Base-by-base conservation (phyloP, 805 yeast species). In the Candida silvicultrix region DNA sequence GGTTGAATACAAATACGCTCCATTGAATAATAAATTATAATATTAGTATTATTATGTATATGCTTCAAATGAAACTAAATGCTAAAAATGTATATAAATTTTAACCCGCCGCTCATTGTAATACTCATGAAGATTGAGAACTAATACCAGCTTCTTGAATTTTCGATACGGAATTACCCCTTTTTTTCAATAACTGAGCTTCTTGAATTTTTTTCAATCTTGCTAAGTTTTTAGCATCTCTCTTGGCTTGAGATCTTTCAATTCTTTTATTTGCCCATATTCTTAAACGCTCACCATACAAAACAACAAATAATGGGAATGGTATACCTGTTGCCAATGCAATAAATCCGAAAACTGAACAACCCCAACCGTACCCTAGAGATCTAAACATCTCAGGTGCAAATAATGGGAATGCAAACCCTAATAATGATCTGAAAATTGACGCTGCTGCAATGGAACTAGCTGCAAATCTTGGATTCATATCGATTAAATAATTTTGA, bases 301-400 rank as follows among this genome's bases (percentile, higher is more conserved):
- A 64, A 45, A 69, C 68, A 34, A 83, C 78, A 47, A 77, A 71
- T 15, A 80, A 56, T 4, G 89, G 89, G 67, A 78, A 77, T 2
- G 89, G 89, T n/a, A 81, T 64, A 10, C 88, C 86, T 43, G 82
- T 65, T 1, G 71, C 72, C 15, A 81, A 49, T 9, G 76, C 82
- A 42, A 82, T 61, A 37, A 81, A 67, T 0, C 75, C 89, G 60
- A 81, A 78, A 54, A 83, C 58, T 0, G 85, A 75, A 57, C 78
- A 77, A 21, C 86, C 86, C 89, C 88, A 83, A 5, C 86, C 87
- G 53, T 80, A 81, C 19, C 83, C 82, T 40, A 84, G 60, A 10
- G 48, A 61, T 40, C 62, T 63, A 59, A 80, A 84, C 82, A 83
- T 76, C 9, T 72, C 65, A 9, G 69, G 62, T 2, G 84, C 85